Base-by-base conservation (phyloP, 2,329 filamentous ascomycete genomes). In the Neoascochyta sp. region DNA sequence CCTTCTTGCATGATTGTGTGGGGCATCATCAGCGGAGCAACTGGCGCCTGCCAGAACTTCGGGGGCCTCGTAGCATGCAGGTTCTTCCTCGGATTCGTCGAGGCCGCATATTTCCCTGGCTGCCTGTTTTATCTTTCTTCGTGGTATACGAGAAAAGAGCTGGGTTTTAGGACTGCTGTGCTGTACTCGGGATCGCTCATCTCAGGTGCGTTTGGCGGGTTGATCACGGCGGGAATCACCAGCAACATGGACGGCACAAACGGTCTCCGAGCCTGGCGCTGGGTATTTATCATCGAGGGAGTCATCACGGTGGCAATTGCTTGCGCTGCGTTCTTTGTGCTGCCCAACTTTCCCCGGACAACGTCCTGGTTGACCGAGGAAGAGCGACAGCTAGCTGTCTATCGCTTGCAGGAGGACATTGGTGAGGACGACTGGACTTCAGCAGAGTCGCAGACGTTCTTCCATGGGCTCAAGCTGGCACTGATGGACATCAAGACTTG, bases 231-330 rank as follows among this genome's bases (percentile, higher is more conserved):
- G n/a, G 70, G 81, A 5, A 83, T 88, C 32, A 78, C 75, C 0
- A 65, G 67, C n/a, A 76, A 80, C 27, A 74, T 88, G 68, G 70
- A 82, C 36, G 70, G 75, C 2, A 61, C 62, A 0, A 62, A 61
- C 6, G 80, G 80, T 0, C 62, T 80, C 3, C 62, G 68, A 3
- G 78, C 78, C 4, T 86, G 73, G 81, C 67, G 78, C 9, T 81
- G 75, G 74, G 64, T 83, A 0, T 84, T 84, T 62, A 78, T 86
- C 31, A 78, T 86, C 21, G 81, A 86, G 56, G 82, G 82, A 14
- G 67, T 70, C 10, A 70, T 81, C 36, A 86, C 81, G 1, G 64
- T 86, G 14, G 65, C 64, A 5, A 68, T 86, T 16, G 80, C 81
- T 9, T 53, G 77, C 5, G 46, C 56, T 1, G 69, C 78, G 2